Conservation (phyloP, 495 filamentous ascomycete genomes). For the Hypoxylon fragiforme region DNA sequence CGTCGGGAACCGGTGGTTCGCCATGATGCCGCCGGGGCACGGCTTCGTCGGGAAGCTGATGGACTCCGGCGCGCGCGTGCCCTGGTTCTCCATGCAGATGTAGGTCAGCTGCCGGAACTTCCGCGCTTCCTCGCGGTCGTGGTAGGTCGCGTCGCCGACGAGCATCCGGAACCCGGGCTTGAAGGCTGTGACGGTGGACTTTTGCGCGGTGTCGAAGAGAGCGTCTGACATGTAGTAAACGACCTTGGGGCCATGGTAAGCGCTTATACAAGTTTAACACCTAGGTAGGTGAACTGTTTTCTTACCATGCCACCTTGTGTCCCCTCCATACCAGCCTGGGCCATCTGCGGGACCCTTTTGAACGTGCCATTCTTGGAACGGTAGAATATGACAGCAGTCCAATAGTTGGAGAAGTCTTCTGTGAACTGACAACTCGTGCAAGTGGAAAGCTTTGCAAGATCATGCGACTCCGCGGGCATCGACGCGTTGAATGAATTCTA, state of each 20-base stretch:
- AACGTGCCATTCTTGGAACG: conserved; percentile 42
- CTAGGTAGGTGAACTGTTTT: not conserved
- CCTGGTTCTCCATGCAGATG: conserved; percentile 37
- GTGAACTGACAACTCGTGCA: conserved; percentile 47
- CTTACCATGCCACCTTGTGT: conserved; percentile 45
- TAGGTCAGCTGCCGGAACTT: conserved; percentile 47
- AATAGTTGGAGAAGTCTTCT: conserved; percentile 50
- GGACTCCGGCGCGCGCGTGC: conserved; percentile 25
- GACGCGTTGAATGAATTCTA: conserved; percentile 42
- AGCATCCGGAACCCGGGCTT: conserved; percentile 52
- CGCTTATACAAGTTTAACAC: not conserved
- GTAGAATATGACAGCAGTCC: conserved; percentile 49
- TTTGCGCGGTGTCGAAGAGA: conserved; percentile 49
- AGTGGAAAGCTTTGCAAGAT: conserved; percentile 40
- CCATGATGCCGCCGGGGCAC: conserved; percentile 46
- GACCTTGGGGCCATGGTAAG: conserved; percentile 28
- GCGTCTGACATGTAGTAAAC: conserved; percentile 58
- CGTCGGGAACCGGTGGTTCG: conserved; percentile 40
- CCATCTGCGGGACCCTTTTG: conserved; percentile 46
- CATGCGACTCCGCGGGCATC: conserved; percentile 41
- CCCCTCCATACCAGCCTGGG: conserved; percentile 47
- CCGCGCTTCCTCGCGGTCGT: conserved; percentile 38
- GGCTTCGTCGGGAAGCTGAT: conserved; percentile 31
- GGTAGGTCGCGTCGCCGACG: conserved; percentile 40
- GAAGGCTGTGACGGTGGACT: conserved; percentile 51